These are phyloP conservation scores for Syzygium aqueum DNA, from an alignment of 345 rosid genomes.

Conservation along the genomic window DNA sequence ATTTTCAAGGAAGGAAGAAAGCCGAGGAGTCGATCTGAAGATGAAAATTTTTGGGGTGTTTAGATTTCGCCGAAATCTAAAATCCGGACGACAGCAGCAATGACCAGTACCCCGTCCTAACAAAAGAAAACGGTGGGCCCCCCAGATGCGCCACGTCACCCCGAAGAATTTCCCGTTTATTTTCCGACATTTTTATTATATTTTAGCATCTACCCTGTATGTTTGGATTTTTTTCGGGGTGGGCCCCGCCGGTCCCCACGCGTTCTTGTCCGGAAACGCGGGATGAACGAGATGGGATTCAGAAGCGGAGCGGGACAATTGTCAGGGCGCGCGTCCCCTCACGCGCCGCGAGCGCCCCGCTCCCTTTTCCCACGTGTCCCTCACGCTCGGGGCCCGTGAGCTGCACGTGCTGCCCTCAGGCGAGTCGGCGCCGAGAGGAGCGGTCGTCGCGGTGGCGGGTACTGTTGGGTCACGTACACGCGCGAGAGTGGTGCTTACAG, in stretches of 20 bases:
- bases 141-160: not conserved
- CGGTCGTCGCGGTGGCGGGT: not conserved
- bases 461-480: not conserved
- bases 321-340: not conserved
- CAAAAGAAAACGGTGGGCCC: not conserved
- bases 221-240: not conserved
- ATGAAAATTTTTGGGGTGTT: too few species aligned
- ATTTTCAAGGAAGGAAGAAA: too few species aligned
- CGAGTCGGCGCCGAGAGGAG: not conserved
- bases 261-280: not conserved
- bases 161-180: too few species aligned
- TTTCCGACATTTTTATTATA: too few species aligned
- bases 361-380: not conserved
- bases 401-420: not conserved
- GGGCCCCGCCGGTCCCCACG: not conserved
- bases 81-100: fast-evolving
- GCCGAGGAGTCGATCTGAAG: too few species aligned
- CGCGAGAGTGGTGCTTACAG: not conserved
- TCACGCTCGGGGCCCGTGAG: not conserved
- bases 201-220: too few species aligned
- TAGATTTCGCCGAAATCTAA: too few species aligned
- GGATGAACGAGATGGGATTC: not conserved
- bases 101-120: not conserved
- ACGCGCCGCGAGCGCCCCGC: not conserved
- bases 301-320: not conserved